Percentiles rank a stretch among this genome's conserved stretches.
Conservation (phyloP, 805 yeast genomes). For the Candida pini region DNA sequence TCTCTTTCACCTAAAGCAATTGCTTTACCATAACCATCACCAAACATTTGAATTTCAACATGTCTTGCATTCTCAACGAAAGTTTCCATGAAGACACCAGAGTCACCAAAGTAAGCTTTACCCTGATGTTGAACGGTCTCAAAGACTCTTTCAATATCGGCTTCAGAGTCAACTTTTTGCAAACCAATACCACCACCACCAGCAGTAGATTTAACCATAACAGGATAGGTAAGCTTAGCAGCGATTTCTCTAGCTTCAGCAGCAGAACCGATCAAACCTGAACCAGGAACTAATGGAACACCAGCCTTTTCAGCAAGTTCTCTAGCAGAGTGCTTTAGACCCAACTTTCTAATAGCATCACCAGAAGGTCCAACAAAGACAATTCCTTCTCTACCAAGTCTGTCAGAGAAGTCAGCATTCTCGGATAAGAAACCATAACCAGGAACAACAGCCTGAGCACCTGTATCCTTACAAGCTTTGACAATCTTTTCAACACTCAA, state of each 20-base stretch:
- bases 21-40: slow-evolving; percentile 92
- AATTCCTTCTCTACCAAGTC: slow-evolving; percentile 76
- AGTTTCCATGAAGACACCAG: slow-evolving; percentile 92
- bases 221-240: slow-evolving; percentile 71
- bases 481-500: slow-evolving; percentile 80
- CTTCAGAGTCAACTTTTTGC: slow-evolving; percentile 82
- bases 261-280: slow-evolving; percentile 68
- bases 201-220: slow-evolving; percentile 96
- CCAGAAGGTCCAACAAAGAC: slow-evolving; percentile 97
- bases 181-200: slow-evolving; percentile 99
- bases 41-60: slow-evolving; percentile 94
- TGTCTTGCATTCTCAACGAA: slow-evolving; percentile 94
- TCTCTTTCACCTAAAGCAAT: slow-evolving; percentile 96
- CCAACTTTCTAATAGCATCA: slow-evolving; percentile 83
- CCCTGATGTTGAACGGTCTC: slow-evolving; percentile 94
- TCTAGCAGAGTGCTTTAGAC: slow-evolving; percentile 95
- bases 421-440: slow-evolving; percentile 97
- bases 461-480: slow-evolving; percentile 74
- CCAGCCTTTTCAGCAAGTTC: slow-evolving; percentile 87
- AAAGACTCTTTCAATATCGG: slow-evolving; percentile 78
- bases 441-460: slow-evolving; percentile 94
- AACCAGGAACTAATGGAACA: slow-evolving; percentile 97
- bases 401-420: slow-evolving; percentile 92
- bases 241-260: slow-evolving; percentile 77
- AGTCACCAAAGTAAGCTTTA: slow-evolving; percentile 84